A percentile compares a stretch with the other conserved stretches of the same genome.
phyloP scores from a whole-genome alignment of 495 filamentous ascomycete species.

The Aspergillus bertholletiae region DNA sequence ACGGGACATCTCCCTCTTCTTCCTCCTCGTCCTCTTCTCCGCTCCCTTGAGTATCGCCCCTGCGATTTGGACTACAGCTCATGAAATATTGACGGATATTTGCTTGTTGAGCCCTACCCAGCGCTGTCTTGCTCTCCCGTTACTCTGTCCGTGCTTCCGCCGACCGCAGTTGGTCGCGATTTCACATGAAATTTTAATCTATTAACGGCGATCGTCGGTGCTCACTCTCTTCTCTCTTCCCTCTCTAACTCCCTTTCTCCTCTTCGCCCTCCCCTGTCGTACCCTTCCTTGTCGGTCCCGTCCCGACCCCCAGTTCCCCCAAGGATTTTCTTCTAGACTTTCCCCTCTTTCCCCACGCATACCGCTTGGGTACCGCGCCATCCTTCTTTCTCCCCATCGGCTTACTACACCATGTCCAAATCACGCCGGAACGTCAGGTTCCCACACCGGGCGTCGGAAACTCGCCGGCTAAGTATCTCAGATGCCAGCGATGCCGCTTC shows the following conservation, averaged over 20 bases:
- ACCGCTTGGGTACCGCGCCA: slow-evolving; percentile 8
- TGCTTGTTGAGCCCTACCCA: neutral
- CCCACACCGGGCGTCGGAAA: slow-evolving; percentile 53
- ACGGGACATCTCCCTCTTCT: slow-evolving; percentile 7
- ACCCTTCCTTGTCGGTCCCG: slow-evolving; percentile 3
- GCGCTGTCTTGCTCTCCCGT: neutral
- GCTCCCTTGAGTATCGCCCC: neutral
- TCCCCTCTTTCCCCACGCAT: slow-evolving; percentile 22
- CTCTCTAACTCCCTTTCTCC: slow-evolving; percentile 3
- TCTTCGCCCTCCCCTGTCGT: slow-evolving; percentile 1
- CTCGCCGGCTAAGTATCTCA: slow-evolving; percentile 64
- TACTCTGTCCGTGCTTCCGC: slow-evolving; percentile 10
- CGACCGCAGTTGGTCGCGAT: slow-evolving; percentile 14
- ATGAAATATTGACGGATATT: neutral
- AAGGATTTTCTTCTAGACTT: slow-evolving; percentile 11
- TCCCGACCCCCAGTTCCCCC: slow-evolving; percentile 19
- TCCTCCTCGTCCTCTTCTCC: slow-evolving; percentile 4
- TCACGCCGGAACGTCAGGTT: slow-evolving; percentile 82
- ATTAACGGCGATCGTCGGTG: slow-evolving; percentile 17
- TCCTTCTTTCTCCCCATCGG: slow-evolving; percentile 7
- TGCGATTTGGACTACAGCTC: neutral
- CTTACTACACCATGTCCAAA: slow-evolving; percentile 57
- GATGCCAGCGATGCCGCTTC: slow-evolving; percentile 75
- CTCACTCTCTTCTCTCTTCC: slow-evolving; percentile 4
- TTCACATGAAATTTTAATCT: slow-evolving; percentile 28